Evolutionary conservation across 2,329 filamentous ascomycete species (phyloP), one percentile per base, ranked within the genome.

Genomic region (Arthrinium phaeospermum): DNA sequence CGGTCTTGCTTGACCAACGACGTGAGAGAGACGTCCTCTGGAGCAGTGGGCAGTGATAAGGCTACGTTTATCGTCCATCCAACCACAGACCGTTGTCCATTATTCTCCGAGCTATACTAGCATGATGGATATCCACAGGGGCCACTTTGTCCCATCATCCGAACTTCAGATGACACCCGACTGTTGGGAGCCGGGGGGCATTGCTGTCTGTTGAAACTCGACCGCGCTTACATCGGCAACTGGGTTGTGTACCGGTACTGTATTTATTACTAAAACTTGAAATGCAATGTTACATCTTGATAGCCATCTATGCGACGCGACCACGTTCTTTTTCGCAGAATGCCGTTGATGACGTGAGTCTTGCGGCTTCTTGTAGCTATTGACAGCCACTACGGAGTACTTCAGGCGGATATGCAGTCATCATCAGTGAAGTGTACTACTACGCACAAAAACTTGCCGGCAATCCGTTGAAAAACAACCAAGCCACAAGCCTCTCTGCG

Each of bases 61-160:
- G 22, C 10, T 22, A 41, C 41, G 34, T 16, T 64, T 22, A 10
- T 64, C 34, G 19, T 41, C 34, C 13, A 14, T 22, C 57, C 57
- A 64, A 64, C 34, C 30, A 41, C 34, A 64, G 22, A 8, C 22
- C 57, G 57, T 64, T 37, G 57, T 41, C 57, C 5, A 34, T 24
- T n/a, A 64, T n/a, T 64, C 57, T 24, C 57, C 57, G 57, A 41
- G 57, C 34, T 34, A 61, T 61, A 61, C 51, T 53, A 41, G 57
- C 57, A 37, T 41, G 57, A 41, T 41, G 34, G 57, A 41, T 64
- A 64, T n/a, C 57, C 57, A 64, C 57, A 24, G 34, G 57, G 57
- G 13, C 57, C 57, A 64, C 57, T 64, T 41, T 8, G 57, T 37
- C 57, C 57, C 57, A 64, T 64, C 57, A 64, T 37, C 57, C n/a